Evolutionary conservation across 805 yeast species (phyloP).

Genomic region (Yamadazyma takamatsuzukensis): DNA sequence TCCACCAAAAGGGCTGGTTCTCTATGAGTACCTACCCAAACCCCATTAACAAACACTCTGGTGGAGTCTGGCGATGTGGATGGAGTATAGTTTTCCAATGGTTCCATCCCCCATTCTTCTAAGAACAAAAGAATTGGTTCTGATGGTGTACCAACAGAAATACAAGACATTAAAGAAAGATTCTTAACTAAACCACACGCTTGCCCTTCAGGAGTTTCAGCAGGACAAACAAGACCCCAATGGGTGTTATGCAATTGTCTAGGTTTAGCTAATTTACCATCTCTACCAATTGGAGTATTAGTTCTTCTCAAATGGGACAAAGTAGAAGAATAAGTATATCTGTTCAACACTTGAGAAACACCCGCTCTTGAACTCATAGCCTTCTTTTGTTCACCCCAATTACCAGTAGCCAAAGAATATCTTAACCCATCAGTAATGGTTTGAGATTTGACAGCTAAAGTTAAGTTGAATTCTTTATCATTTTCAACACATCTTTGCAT

Average conservation of each 20-base stretch:
- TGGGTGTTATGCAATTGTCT: constrained; percentile 99
- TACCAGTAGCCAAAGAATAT: constrained; percentile 98
- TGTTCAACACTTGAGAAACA: constrained; percentile 96
- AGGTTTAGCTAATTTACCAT: constrained; percentile 97
- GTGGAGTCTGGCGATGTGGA: constrained; percentile 88
- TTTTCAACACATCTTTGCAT: constrained; percentile 99
- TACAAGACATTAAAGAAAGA: constrained; percentile 93
- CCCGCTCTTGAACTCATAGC: constrained; percentile 99
- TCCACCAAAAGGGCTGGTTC: constrained; percentile 91
- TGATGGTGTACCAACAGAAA: constrained; percentile 96
- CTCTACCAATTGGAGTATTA: constrained; percentile 98
- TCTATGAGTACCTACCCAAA: constrained; percentile 98
- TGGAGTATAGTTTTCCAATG: constrained; percentile 92
- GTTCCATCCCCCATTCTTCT: constrained; percentile 99
- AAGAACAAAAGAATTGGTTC: constrained; percentile 89
- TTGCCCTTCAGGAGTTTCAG: constrained; percentile 99
- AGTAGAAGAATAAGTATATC: constrained; percentile 98
- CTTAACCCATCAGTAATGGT: constrained; percentile 97
- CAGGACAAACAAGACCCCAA: constrained; percentile 99
- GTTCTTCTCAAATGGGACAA: constrained; percentile 98
- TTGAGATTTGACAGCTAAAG: constrained; percentile 94
- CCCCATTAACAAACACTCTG: constrained; percentile 95
- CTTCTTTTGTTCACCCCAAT: constrained; percentile 99
- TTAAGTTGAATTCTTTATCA: constrained; percentile 93
- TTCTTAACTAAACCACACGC: constrained; percentile 99